Evolutionary conservation across 169 alveolate species (phyloP), one percentile per base, ranked within the genome.

Genomic region (Babesia divergens): DNA sequence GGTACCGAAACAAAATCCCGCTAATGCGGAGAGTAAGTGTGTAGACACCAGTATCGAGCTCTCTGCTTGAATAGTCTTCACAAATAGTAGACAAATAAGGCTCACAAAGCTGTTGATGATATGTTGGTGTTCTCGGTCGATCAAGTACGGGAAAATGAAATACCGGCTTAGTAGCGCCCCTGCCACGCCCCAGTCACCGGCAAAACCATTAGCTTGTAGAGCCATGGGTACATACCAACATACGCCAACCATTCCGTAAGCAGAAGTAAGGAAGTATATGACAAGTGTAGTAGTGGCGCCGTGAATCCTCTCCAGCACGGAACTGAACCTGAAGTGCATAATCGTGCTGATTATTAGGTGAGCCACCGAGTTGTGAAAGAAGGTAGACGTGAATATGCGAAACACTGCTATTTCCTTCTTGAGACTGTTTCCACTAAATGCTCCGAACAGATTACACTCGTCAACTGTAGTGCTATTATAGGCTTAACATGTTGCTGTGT

Each of bases 161-260:
- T 62, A 69, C 24, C 86, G 51, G 32, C 86, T 77, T n/a, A 77
- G 60, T 32, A 77, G 69, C 14, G 82, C 82, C 9, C 86, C 86
- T 11, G 86, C 86, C 29, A 77, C 76, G 11, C 86, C 86, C 86
- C 86, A 77, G 53, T 77, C 86, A 9, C 86, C 86, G 4, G 86
- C 81, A 44, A 77, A 56, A 16, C 86, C 86, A 32, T 67, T 77
- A 26, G 86, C 86, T 47, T 77, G 86, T 11, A 67, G 13, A 18
- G 35, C 71, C 28, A 51, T 37, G 35, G 74, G 82, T 32, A 34
- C 13, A 31, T 20, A 5, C 82, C 86, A 77, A 42, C 83, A 67
- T 37, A 56, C 52, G 13, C 77, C 76, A 2, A 77, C 24, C 86
- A 77, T 69, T 13, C 86, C 86, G 76, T 77, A 77, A 0, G 75